These are phyloP conservation scores for Amborella trichopoda DNA, from an alignment of 164 flowering plant genomes.

Conservation along the genomic window DNA sequence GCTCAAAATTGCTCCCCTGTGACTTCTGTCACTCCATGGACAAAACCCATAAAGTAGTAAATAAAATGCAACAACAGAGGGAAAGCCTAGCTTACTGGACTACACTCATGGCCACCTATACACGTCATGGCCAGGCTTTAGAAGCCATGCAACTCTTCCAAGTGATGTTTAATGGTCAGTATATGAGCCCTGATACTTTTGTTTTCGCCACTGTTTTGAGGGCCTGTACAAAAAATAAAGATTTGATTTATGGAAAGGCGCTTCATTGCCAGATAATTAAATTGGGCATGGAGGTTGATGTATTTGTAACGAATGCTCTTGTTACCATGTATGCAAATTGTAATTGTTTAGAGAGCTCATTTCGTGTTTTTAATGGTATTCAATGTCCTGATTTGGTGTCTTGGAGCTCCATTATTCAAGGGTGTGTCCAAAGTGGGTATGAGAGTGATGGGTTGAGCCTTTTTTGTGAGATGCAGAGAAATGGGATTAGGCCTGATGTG, in stretches of 20 bases:
- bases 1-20: no score
- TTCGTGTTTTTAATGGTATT: slow-evolving; percentile 14
- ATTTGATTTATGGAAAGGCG: slow-evolving; percentile 14
- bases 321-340: slow-evolving; percentile 22
- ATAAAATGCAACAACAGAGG: no score
- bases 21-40: no score
- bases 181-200: slow-evolving; percentile 18
- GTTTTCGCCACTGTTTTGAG: slow-evolving; percentile 17
- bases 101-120: no score
- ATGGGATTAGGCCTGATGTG: slow-evolving; percentile 13
- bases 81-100: no score
- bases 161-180: no score
- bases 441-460: slow-evolving; percentile 17
- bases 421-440: slow-evolving; percentile 17
- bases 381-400: slow-evolving; percentile 17
- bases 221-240: slow-evolving; percentile 13
- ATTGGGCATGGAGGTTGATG: slow-evolving; percentile 10
- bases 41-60: no score
- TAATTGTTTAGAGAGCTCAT: slow-evolving; percentile 13
- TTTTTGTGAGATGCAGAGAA: slow-evolving; percentile 11
- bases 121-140: no score
- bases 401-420: slow-evolving; percentile 21
- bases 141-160: no score
- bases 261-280: slow-evolving; percentile 21
- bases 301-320: slow-evolving; percentile 19